Conservation (phyloP, 441 rosid species). For the Croton setiger region DNA sequence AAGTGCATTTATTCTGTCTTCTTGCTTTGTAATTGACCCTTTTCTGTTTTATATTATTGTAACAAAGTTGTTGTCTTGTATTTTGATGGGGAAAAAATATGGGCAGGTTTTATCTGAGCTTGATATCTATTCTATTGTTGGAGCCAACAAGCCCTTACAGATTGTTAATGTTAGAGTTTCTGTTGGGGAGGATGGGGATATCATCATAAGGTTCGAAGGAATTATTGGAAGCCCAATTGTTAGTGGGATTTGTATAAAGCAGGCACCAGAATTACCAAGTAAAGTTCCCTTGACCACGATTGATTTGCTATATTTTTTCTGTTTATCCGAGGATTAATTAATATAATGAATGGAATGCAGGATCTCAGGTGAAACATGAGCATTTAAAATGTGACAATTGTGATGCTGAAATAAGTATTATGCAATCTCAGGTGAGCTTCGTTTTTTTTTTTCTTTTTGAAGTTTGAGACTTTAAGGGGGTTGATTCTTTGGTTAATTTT, state of each 20-base stretch:
- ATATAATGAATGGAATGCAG: conserved; percentile 16
- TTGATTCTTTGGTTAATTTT: conserved; percentile 10
- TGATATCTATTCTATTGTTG: conserved; percentile 69
- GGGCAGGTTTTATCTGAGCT: conserved; percentile 72
- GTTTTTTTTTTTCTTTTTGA: not conserved
- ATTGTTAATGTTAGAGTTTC: conserved; percentile 51
- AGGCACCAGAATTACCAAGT: conserved; percentile 46
- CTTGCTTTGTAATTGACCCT: not conserved
- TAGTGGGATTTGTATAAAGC: conserved; percentile 66
- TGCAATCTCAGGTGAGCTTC: conserved; percentile 52
- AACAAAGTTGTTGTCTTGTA: not conserved
- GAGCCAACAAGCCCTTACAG: conserved; percentile 70
- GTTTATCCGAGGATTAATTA: not conserved
- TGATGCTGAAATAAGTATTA: conserved; percentile 52
- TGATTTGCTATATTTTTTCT: conserved; percentile 1
- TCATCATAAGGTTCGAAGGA: conserved; percentile 61
- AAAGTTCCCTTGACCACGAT: conserved; percentile 16
- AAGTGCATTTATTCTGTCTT: conserved; percentile 19
- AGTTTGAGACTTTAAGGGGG: not conserved
- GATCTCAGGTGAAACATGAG: conserved; percentile 25
- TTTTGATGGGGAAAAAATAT: not conserved
- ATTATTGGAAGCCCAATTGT: conserved; percentile 69
- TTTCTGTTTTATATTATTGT: not conserved
- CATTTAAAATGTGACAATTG: conserved; percentile 58
- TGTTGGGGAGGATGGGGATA: conserved; percentile 49